Conservation (phyloP, 257 asterid species). For the Petunia secreta region DNA sequence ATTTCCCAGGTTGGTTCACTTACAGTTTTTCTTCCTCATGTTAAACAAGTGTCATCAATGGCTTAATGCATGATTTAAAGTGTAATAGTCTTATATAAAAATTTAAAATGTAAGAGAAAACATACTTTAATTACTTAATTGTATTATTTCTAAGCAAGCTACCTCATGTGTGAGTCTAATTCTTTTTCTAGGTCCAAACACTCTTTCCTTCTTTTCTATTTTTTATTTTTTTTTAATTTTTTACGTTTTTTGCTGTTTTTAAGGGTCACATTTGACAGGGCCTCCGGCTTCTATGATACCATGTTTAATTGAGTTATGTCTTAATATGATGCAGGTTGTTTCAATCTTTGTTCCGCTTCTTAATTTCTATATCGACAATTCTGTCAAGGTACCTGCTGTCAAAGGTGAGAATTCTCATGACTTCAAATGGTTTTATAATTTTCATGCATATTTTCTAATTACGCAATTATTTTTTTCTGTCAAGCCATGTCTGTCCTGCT, state of each 20-base stretch:
- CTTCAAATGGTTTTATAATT: not conserved
- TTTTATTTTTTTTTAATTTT: too few relatives aligned
- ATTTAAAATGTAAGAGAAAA: too few relatives aligned
- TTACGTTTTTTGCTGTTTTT: too few relatives aligned
- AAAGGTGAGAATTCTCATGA: not conserved
- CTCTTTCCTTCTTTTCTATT: too few relatives aligned
- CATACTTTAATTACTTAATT: too few relatives aligned
- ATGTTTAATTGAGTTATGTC: too few relatives aligned
- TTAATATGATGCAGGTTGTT: slow-evolving; percentile 61
- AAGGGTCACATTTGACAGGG: too few relatives aligned
- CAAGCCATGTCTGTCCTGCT: slow-evolving; percentile 86
- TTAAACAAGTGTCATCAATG: not conserved
- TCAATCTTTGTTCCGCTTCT: slow-evolving; percentile 84
- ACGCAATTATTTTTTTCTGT: slow-evolving; percentile 25
- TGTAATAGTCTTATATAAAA: too few relatives aligned
- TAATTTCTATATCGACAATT: slow-evolving; percentile 91
- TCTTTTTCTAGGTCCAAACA: too few relatives aligned
- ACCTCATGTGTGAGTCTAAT: too few relatives aligned
- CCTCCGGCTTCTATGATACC: too few relatives aligned
- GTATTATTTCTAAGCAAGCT: too few relatives aligned
- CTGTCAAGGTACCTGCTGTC: slow-evolving; percentile 94
- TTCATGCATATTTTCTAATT: not conserved
- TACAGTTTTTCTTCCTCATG: not conserved
- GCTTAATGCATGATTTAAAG: slow-evolving; percentile 2
- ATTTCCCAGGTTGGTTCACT: slow-evolving; percentile 77